These are phyloP conservation scores for Penicillium desertorum DNA, from an alignment of 495 filamentous ascomycete species.

Conservation along the genomic window DNA sequence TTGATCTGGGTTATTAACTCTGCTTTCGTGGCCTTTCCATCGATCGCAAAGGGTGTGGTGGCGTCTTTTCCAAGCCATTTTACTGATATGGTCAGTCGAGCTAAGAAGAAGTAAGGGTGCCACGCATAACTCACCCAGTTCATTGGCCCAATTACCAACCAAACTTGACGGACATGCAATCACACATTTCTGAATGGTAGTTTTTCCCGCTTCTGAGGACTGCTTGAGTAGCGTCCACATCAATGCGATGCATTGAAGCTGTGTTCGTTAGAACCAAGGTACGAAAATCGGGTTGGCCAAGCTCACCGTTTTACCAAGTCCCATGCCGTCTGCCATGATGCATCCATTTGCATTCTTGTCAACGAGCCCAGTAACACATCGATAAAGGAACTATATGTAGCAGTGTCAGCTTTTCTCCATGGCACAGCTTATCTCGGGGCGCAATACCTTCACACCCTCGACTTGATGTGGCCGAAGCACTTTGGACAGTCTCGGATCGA, in stretches of 20 bases:
- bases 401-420: conserved; percentile 7
- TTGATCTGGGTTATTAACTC: conserved; percentile 85
- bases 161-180: conserved; percentile 98
- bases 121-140: conserved; percentile 46
- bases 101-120: neutral
- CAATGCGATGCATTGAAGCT: conserved; percentile 72
- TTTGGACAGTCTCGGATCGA: conserved; percentile 88
- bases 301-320: conserved; percentile 85
- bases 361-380: conserved; percentile 88
- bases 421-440: neutral
- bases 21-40: conserved; percentile 93
- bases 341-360: conserved; percentile 94
- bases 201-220: conserved; percentile 88
- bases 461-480: conserved; percentile 96
- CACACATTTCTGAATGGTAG: conserved; percentile 94
- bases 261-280: conserved; percentile 35
- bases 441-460: conserved; percentile 80
- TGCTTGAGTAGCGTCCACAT: conserved; percentile 98
- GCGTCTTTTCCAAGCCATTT: conserved; percentile 94
- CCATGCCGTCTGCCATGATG: conserved; percentile 99
- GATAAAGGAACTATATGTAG: conserved; percentile 73
- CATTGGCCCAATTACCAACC: conserved; percentile 97
- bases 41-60: conserved; percentile 90
- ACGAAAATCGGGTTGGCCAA: neutral
- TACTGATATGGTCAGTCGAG: conserved; percentile 17